Percentiles rank a stretch among this genome's conserved stretches.
Evolutionary conservation across 495 filamentous ascomycete species (phyloP).

Genomic region (Immersiella caudata): DNA sequence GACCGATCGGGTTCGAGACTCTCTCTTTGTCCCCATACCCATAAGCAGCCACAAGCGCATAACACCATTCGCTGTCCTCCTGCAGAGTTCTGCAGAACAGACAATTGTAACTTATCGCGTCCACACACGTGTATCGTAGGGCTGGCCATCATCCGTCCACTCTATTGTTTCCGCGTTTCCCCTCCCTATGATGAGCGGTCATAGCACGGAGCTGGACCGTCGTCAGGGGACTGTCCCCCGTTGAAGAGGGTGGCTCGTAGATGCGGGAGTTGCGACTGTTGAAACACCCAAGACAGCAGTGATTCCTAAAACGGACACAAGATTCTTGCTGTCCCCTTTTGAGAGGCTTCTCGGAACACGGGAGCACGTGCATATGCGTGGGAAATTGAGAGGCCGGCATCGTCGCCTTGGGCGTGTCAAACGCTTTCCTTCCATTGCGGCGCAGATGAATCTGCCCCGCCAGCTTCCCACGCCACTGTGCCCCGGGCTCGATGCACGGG

Average conservation of each 20-base stretch:
- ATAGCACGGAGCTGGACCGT: background rate
- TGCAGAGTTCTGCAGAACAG: background rate
- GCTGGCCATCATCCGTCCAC: conserved; percentile 5
- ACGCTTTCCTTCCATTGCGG: background rate
- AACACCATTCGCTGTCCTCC: background rate
- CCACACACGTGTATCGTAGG: conserved; percentile 10
- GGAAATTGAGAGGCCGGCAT: background rate
- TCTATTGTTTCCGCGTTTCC: background rate
- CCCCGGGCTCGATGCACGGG: background rate
- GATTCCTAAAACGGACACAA: conserved; percentile 13
- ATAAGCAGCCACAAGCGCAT: background rate
- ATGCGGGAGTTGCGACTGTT: background rate
- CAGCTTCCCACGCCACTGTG: background rate
- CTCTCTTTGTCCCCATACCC: background rate
- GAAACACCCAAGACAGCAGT: background rate
- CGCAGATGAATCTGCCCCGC: background rate
- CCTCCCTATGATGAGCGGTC: background rate
- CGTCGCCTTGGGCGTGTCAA: background rate
- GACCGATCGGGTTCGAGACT: conserved; percentile 6
- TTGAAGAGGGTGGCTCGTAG: background rate
- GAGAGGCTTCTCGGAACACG: background rate
- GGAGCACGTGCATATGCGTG: background rate
- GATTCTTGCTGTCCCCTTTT: conserved; percentile 3
- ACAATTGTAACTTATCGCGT: background rate
- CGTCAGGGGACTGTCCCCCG: background rate